A percentile compares a stretch with the other conserved stretches of the same genome.
These are phyloP conservation scores for Scedosporium minutisporum DNA, from an alignment of 2,329 filamentous ascomycete species.

Conservation along the genomic window DNA sequence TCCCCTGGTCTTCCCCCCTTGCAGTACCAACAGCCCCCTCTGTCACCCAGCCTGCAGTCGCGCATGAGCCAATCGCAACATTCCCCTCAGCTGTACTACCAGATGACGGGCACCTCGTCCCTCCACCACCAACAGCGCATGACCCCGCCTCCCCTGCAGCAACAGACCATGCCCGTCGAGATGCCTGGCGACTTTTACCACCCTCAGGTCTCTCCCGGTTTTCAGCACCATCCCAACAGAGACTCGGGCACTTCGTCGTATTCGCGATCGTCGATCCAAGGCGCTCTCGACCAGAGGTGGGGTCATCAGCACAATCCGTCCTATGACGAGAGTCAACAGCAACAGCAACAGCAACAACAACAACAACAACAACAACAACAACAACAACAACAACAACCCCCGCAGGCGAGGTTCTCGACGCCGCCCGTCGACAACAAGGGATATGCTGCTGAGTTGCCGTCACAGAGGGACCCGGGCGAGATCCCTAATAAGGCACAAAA, in stretches of 20 bases:
- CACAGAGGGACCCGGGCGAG: conserved; percentile 37
- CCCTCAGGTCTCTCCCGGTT: conserved; percentile 19
- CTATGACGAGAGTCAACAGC: conserved; percentile 18
- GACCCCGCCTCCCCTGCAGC: conserved; percentile 13
- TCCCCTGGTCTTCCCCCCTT: not conserved
- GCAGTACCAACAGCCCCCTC: conserved; percentile 11
- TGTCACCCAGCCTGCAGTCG: conserved; percentile 20
- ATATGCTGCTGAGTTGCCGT: conserved; percentile 33
- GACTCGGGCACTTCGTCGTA: conserved; percentile 18
- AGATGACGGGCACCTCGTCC: conserved; percentile 20
- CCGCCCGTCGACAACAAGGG: conserved; percentile 30
- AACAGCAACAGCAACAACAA: conserved; percentile 12
- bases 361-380: conserved; percentile 14
- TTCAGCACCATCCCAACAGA: conserved; percentile 15
- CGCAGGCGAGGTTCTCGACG: conserved; percentile 23
- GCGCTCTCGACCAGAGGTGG: conserved; percentile 5
- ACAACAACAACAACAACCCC: conserved; percentile 7
- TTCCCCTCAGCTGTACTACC: conserved; percentile 12
- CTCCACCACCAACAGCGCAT: conserved; percentile 9
- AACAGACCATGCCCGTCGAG: conserved; percentile 23
- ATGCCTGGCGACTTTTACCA: conserved; percentile 41
- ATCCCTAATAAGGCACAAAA: conserved; percentile 18
- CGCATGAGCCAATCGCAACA: conserved; percentile 19
- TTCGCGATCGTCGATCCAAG: conserved; percentile 12
- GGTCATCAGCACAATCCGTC: conserved; percentile 20